Percentiles rank a stretch among this genome's conserved stretches.
phyloP scores from a whole-genome alignment of 2,329 filamentous ascomycete genomes.

The Paramyrothecium sp. region DNA sequence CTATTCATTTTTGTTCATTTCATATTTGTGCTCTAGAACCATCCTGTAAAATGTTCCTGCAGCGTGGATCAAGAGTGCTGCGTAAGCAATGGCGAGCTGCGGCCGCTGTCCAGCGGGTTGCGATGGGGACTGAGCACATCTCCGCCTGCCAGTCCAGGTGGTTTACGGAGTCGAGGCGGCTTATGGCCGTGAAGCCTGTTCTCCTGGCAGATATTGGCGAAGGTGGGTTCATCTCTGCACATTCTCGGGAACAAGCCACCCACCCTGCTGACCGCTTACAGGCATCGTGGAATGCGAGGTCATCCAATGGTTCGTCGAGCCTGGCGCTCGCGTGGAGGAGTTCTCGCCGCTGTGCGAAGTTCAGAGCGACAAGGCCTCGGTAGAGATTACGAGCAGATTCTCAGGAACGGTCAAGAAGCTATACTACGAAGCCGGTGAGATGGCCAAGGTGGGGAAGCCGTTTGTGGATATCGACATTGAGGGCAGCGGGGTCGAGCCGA shows the following conservation, averaged over 20 bases:
- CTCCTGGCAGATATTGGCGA: conserved; percentile 84
- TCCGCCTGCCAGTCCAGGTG: conserved; percentile 34
- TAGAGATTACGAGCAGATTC: conserved; percentile 93
- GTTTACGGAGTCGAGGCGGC: conserved; percentile 49
- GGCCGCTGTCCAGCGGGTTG: conserved; percentile 35
- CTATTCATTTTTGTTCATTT: conserved; percentile 12
- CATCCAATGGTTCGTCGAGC: conserved; percentile 99
- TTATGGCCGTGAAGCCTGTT: conserved; percentile 71
- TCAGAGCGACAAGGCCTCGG: conserved; percentile 91
- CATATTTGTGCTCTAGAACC: conserved; percentile 4
- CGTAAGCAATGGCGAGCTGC: conserved; percentile 50
- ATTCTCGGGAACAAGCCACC: not conserved
- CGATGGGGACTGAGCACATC: conserved; percentile 24
- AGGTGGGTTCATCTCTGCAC: conserved; percentile 46
- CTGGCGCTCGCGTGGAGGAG: conserved; percentile 92
- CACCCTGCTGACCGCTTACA: conserved; percentile 29
- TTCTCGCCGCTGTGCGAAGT: conserved; percentile 98
- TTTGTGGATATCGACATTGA: conserved; percentile 94
- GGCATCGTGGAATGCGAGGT: conserved; percentile 98
- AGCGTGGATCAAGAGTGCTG: conserved; percentile 47
- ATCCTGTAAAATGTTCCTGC: conserved; percentile 50
- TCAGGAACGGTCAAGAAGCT: conserved; percentile 94
- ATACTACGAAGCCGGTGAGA: conserved; percentile 92
- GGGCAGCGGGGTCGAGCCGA: conserved; percentile 63
- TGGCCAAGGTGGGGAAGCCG: conserved; percentile 92